These are phyloP conservation scores for Oryza punctata DNA, from an alignment of 176 grass and related monocot species.

Conservation along the genomic window DNA sequence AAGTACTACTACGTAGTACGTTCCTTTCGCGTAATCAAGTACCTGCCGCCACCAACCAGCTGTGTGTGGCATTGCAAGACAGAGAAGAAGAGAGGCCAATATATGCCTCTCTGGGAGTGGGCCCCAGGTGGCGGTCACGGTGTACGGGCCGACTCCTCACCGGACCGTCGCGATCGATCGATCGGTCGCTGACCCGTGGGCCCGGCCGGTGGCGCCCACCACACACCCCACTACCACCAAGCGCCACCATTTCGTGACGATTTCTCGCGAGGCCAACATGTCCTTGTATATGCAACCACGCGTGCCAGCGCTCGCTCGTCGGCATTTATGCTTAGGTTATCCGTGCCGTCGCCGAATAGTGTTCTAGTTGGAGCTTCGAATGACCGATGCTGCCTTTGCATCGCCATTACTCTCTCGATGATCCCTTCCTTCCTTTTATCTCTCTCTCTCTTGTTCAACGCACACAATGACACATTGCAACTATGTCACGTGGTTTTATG, in stretches of 20 bases:
- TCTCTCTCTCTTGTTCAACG: neutral
- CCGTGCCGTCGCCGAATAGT: conserved; percentile 29
- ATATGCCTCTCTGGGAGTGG: neutral
- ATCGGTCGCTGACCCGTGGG: neutral
- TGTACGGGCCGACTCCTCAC: neutral
- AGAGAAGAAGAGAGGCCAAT: neutral
- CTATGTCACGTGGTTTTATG: too few species aligned
- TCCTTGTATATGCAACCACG: conserved; percentile 2
- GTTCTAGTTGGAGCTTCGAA: conserved; percentile 22
- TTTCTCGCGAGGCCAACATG: neutral
- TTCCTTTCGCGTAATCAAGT: conserved; percentile 1
- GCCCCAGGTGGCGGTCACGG: neutral
- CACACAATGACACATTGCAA: neutral
- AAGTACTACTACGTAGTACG: neutral
- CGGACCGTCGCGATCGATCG: neutral
- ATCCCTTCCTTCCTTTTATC: neutral
- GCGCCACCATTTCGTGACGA: neutral
- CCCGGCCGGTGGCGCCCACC: neutral
- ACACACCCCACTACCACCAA: neutral
- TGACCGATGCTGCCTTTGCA: neutral
- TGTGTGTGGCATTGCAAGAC: neutral
- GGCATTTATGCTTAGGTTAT: conserved; percentile 16
- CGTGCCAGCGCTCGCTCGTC: conserved; percentile 1
- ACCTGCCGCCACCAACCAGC: conserved; percentile 1
- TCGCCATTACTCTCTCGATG: neutral